These are phyloP conservation scores for Nicotiana tabacum DNA, from an alignment of 257 asterid genomes.

Conservation along the genomic window DNA sequence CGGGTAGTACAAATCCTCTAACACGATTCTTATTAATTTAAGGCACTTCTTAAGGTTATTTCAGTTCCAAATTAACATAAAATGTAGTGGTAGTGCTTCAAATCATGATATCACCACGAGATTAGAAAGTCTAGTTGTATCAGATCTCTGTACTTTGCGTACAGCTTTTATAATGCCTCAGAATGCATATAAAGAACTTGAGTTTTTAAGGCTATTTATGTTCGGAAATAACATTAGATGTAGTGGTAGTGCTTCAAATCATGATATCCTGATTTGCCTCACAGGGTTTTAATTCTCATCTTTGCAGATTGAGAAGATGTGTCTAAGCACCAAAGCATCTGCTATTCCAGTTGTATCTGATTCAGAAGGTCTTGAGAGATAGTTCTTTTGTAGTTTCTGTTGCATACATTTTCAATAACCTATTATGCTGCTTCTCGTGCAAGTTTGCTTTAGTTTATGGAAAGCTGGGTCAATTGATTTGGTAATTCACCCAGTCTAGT, in stretches of 20 bases:
- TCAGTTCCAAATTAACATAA: conserved; percentile 11
- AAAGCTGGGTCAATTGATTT: neutral
- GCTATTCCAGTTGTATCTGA: conserved; percentile 90
- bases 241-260: neutral
- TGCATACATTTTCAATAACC: neutral
- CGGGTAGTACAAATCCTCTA: neutral
- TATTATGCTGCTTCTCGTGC: neutral
- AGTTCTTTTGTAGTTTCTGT: neutral
- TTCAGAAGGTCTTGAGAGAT: conserved; percentile 60
- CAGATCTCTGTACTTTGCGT: too few relatives aligned
- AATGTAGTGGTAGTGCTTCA: neutral
- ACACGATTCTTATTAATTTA: too few relatives aligned
- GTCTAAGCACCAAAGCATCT: conserved; percentile 74
- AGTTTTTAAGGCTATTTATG: neutral
- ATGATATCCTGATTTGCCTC: neutral
- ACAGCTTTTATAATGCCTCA: too few relatives aligned
- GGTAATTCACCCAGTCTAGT: neutral
- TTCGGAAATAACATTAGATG: conserved; percentile 8
- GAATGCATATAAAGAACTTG: too few relatives aligned
- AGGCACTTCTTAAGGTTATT: neutral
- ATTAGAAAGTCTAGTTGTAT: too few relatives aligned
- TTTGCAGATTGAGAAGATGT: conserved; percentile 83
- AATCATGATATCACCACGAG: neutral
- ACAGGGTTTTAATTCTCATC: conserved; percentile 10
- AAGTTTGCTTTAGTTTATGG: neutral